Evolutionary conservation across 768 basidiomycete species (phyloP).

Genomic region (Boletus sp.): DNA sequence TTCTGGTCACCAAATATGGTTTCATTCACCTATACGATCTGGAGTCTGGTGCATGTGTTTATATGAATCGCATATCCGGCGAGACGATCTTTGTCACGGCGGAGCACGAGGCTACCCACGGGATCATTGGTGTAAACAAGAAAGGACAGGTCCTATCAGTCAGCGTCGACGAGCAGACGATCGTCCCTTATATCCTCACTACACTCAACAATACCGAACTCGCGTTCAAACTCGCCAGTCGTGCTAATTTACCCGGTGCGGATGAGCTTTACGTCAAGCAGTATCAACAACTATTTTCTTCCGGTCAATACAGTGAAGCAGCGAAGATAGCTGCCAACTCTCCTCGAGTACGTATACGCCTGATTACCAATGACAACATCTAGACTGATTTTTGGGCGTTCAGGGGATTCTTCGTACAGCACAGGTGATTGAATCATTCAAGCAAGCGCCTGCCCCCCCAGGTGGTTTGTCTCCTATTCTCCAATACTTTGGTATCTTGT

Average conservation of each 20-base stretch:
- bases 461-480: conserved; percentile 93
- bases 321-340: conserved; percentile 98
- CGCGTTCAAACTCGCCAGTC: conserved; percentile 95
- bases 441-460: conserved; percentile 85
- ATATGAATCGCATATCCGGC: conserved; percentile 99
- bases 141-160: conserved; percentile 98
- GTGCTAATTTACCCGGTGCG: conserved; percentile 94
- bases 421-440: conserved; percentile 96
- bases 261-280: conserved; percentile 95
- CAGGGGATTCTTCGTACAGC: conserved; percentile 93
- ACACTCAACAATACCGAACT: conserved; percentile 97
- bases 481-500: conserved; percentile 97
- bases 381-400: conserved; percentile 5
- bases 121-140: conserved; percentile 99
- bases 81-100: conserved; percentile 99
- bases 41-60: conserved; percentile 94
- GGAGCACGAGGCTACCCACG: conserved; percentile 88
- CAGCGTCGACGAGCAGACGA: conserved; percentile 92
- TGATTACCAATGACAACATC: not conserved
- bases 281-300: conserved; percentile 86
- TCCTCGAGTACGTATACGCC: conserved; percentile 60
- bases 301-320: conserved; percentile 87
- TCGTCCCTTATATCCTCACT: conserved; percentile 91
- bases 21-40: conserved; percentile 99
- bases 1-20: conserved; percentile 97